Base-by-base conservation (phyloP, 805 yeast species). In the Pichia insulana region DNA sequence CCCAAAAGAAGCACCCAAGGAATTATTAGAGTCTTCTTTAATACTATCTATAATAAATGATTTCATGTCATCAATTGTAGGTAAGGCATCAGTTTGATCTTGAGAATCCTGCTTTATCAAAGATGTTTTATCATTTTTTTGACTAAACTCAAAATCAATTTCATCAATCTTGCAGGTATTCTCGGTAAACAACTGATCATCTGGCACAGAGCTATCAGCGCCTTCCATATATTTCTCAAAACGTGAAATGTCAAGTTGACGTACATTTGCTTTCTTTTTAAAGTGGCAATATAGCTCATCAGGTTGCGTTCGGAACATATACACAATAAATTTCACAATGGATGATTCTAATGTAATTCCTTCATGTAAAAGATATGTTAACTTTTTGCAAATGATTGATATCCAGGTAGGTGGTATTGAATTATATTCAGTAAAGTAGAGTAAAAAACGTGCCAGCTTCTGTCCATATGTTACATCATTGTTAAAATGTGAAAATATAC, bases 21-120 rank as follows among this genome's bases (percentile, higher is more conserved):
- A 25, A 9, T 37, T 39, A 13, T 19, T 10, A 16, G 16, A 25
- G 0, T 37, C 39, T 28, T 37, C 38, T 19, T 30, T 22, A 13
- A 42, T 42, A 34, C 45, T 37, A 15, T 42, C 45, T 18, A 42
- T 42, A 4, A 42, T 42, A 18, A 42, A 42, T 12, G 45, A 42
- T 34, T 42, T 42, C 33, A 41, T 22, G 27, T 41, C 34, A 1
- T 20, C 22, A 12, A 20, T 25, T 25, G 31, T 15, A 12, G 15
- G 16, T 20, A 17, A 18, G 5, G 7, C 25, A 27, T 20, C 17
- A 15, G 12, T 38, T 20, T 11, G 6, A 12, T 28, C 31, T 28
- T 6, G 15, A 11, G 25, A 22, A 6, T 22, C 8, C 8, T 22
- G 25, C 5, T 22, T 22, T 22, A 22, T 22, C 25, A 22, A 22